A percentile compares a stretch with the other conserved stretches of the same genome.
Evolutionary conservation across 805 yeast genomes (phyloP).

Genomic region (Millerago galiae): DNA sequence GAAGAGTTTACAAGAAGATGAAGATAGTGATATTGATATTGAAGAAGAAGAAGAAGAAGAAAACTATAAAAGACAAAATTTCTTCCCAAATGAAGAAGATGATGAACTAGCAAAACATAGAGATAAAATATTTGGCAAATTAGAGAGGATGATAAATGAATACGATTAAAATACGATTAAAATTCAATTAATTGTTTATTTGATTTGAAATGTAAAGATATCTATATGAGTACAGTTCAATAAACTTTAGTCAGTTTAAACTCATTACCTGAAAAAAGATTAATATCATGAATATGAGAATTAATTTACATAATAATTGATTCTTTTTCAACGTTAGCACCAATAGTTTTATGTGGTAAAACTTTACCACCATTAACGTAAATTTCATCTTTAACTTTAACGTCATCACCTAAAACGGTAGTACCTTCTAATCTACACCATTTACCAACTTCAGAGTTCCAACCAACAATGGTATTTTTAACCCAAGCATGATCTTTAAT

Average conservation of each 20-base stretch:
- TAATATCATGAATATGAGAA: no score
- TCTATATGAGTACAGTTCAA: no score
- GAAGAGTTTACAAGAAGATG: slow-evolving; percentile 15
- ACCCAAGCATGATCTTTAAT: slow-evolving; percentile 98
- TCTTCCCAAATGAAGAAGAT: slow-evolving; percentile 49
- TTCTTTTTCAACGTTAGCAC: slow-evolving; percentile 94
- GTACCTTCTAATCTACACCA: slow-evolving; percentile 99
- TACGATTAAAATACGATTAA: not conserved
- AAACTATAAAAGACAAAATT: slow-evolving; percentile 39
- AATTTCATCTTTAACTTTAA: slow-evolving; percentile 95
- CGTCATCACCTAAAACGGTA: slow-evolving; percentile 98
- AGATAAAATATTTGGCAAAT: slow-evolving; percentile 28
- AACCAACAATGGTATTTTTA: slow-evolving; percentile 95
- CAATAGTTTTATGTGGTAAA: slow-evolving; percentile 95
- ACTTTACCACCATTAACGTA: slow-evolving; percentile 99
- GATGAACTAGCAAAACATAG: slow-evolving; percentile 49
- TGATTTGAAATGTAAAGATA: no score
- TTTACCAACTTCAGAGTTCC: slow-evolving; percentile 97
- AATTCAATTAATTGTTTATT: not conserved
- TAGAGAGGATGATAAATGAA: slow-evolving; percentile 45
- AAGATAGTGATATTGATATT: slow-evolving; percentile 41
- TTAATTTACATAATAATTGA: slow-evolving; percentile 83
- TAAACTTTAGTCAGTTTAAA: not conserved
- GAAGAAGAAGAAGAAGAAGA: slow-evolving; percentile 26
- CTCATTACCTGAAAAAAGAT: slow-evolving; percentile 1